Conservation (phyloP, 306 rosid species). For the Prunus davidiana region DNA sequence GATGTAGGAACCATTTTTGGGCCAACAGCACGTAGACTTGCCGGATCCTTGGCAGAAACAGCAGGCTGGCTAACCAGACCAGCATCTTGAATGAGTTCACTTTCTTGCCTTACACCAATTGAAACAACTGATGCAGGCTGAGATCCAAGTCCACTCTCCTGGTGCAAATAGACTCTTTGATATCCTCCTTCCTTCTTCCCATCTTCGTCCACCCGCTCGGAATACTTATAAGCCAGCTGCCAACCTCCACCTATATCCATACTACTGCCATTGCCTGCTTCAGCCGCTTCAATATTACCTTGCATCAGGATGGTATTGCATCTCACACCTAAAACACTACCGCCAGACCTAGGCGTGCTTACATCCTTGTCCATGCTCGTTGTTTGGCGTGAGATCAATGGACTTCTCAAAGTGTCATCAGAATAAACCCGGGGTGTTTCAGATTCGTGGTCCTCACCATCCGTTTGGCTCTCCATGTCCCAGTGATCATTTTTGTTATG, state of each 20-base stretch:
- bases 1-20: neutral
- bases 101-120: conserved; percentile 6
- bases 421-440: neutral
- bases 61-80: conserved; percentile 14
- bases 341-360: neutral
- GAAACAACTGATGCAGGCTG: neutral
- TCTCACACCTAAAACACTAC: conserved; percentile 6
- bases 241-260: conserved; percentile 29
- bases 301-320: neutral
- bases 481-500: conserved; percentile 11
- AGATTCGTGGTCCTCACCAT: conserved; percentile 4
- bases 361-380: neutral
- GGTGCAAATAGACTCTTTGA: conserved; percentile 24
- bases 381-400: conserved; percentile 13
- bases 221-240: conserved; percentile 25
- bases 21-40: neutral
- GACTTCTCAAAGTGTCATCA: conserved; percentile 24
- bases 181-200: conserved; percentile 26
- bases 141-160: conserved; percentile 9
- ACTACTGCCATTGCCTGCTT: conserved; percentile 4
- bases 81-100: conserved; percentile 8
- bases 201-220: conserved; percentile 8
- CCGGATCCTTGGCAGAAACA: neutral
- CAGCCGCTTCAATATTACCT: conserved; percentile 10
- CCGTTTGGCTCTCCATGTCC: conserved; percentile 29